Base-by-base conservation (phyloP, 2,329 filamentous ascomycete species). In the Tolypocladium tundrense region DNA sequence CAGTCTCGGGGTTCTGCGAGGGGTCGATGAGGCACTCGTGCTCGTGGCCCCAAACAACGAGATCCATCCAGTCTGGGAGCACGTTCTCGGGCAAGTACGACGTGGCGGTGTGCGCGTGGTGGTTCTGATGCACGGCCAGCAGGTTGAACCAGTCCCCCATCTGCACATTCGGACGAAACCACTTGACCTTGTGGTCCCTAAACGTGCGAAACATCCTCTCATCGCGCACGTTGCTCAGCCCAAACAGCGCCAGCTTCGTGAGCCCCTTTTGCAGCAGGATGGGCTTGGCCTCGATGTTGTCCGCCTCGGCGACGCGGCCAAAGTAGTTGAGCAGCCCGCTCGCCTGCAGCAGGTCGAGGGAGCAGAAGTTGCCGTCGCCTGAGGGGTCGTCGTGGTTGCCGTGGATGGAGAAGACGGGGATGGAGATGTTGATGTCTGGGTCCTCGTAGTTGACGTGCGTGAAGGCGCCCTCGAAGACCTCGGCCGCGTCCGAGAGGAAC, bases 391-490 rank as follows among this genome's bases (percentile, higher is more conserved):
- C 94, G 70, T 99, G 94, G 68, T 99, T 99, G 52, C 94, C 94
- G 67, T 99, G 95, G 45, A 99, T 99, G 0, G 93, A 96, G 70
- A 99, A 99, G 35, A 99, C 91, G 0, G 94, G 94, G 58, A 97
- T 97, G 1, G 92, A 90, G 60, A 99, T 85, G 67, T 99, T 99
- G 72, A 99, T 97, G 66, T 99, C 91, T 31, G 90, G 85, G 67
- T 99, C 94, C 72, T 97, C 91, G 73, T 99, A 99, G 73, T 99
- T 99, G 73, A 96, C 93, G 70, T 97, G 89, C 54, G 91, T 87
- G 69, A 97, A 96, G 0, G 91, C 87, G 8, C 89, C 89, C 61
- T 91, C 88, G 66, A 99, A 97, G 61, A 93, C 90, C 66, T 96
- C 89, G 64, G 87, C 91, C 9, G 90, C 91, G 72, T 99, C 94